Base-by-base conservation (phyloP, 2,329 filamentous ascomycete species). In the Aspergillus ochraceus region DNA sequence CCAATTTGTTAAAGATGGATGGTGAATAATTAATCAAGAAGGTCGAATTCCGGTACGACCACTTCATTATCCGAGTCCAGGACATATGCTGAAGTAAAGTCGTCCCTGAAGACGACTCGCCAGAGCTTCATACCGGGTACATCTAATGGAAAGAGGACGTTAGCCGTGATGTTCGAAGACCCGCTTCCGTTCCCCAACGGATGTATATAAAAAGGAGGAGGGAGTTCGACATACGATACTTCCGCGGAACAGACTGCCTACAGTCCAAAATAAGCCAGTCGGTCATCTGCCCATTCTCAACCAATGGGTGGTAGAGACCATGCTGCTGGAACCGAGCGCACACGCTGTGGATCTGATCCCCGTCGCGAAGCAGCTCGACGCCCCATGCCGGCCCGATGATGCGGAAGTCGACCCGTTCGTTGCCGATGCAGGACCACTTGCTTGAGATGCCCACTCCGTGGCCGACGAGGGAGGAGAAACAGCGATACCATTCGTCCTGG, bases 231-330 rank as follows among this genome's bases (percentile, higher is more conserved):
- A 22, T 49, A 62, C 54, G 32, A 29, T 54, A 55, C 46, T 49
- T 39, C 32, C 30, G 60, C n/a, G 57, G 57, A 52, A 8, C n/a
- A 14, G 54, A 59, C 29, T 53, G 58, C 6, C 58, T 54, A 45
- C 60, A 66, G 49, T 67, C 65, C 29, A 67, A 52, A 17, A 66
- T 62, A 4, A 66, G 55, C 59, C 62, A 67, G 52, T 67, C 62
- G 30, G 49, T 45, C 12, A 67, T 22, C 42, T n/a, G 29, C 24
- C 62, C 64, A 17, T 47, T 32, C 26, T 58, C 42, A 19, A 67
- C 63, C 59, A 57, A 65, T 14, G 12, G 46, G n/a, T 42, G 50
- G 54, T 66, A 66, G 9, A 5, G 55, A 5, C 61, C 63, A 6
- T 55, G 20, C 4, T 26, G 45, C 26, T 54, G 47, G 45, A 67